phyloP scores from a whole-genome alignment of 2,329 filamentous ascomycete genomes.

The Xylaria sp. region DNA sequence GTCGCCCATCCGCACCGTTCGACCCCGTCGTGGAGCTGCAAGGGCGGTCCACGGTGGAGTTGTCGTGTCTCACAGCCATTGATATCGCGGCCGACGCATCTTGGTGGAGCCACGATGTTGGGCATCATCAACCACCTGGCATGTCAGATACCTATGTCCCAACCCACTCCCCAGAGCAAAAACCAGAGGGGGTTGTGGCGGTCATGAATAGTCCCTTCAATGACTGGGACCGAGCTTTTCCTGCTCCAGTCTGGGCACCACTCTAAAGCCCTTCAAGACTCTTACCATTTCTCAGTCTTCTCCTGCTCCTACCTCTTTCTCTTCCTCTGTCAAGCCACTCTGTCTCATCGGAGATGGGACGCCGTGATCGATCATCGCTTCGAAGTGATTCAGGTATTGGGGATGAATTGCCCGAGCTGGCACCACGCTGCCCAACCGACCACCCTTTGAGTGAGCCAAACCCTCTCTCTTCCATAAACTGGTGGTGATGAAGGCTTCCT shows the following conservation, averaged over 20 bases:
- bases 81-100: constrained; percentile 47
- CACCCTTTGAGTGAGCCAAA: constrained; percentile 50
- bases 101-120: constrained; percentile 49
- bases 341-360: constrained; percentile 52
- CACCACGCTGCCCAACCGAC: constrained; percentile 46
- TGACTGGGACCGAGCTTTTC: constrained; percentile 32
- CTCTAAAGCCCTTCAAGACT: constrained; percentile 30
- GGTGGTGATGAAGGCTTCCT: constrained; percentile 2
- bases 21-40: constrained; percentile 37
- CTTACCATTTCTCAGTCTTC: constrained; percentile 29
- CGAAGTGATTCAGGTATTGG: constrained; percentile 53
- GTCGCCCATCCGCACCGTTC: constrained; percentile 25
- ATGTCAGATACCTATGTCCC: constrained; percentile 26
- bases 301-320: constrained; percentile 40
- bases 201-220: constrained; percentile 20
- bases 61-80: constrained; percentile 43
- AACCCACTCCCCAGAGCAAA: constrained; percentile 39
- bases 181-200: constrained; percentile 24
- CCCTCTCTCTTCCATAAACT: constrained; percentile 11
- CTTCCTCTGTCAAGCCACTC: constrained; percentile 39
- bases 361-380: constrained; percentile 51
- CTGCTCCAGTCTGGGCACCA: constrained; percentile 30
- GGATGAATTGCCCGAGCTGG: constrained; percentile 50
- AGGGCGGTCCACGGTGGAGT: constrained; percentile 44
- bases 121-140: constrained; percentile 48